Base-by-base conservation (phyloP, 2,329 filamentous ascomycete genomes). In the Aspergillus unguis region DNA sequence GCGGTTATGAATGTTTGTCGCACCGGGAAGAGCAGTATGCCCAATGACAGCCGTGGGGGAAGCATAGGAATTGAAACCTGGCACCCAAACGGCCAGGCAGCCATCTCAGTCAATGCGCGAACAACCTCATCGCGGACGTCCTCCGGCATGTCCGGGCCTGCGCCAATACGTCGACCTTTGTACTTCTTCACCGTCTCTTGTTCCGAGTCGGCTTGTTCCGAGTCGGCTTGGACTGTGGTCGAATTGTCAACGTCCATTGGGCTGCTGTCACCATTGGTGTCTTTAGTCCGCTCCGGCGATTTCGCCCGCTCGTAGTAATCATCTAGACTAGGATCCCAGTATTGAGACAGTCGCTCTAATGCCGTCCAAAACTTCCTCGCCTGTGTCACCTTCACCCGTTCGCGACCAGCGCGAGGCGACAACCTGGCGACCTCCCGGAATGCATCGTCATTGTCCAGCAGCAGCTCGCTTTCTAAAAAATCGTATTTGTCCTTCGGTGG, bases 271-370 rank as follows among this genome's bases (percentile, higher is more conserved):
- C 6, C 10, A 27, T 44, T 26, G 27, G 23, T 28, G 9, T 53
- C 48, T 45, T 44, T 59, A n/a, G 29, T 32, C 29, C 49, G 55
- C 43, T 62, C 57, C 8, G 65, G 63, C 0, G 59, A 62, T 23
- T 59, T 61, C 27, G 70, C 65, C 11, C 69, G 66, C 48, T 76
- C 72, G 52, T 75, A 76, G 63, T 84, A 84, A 29, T 83, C 68
- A 58, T 86, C 83, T 44, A 79, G 63, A 53, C 77, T 82, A 36
- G 73, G 74, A 62, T 86, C 83, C 83, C 83, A 86, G 62, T 84
- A 85, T 57, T 82, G 80, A 11, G 80, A 74, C 75, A 85, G 75
- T 33, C 76, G 77, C 58, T 85, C 80, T 48, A 86, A 70, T 2
- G 75, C 78, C 47, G 77, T 75, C 77, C 80, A 86, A 65, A 86